Percentiles rank a stretch among this genome's conserved stretches.
Evolutionary conservation across 345 rosid genomes (phyloP).

Genomic region (Litchi chinensis): DNA sequence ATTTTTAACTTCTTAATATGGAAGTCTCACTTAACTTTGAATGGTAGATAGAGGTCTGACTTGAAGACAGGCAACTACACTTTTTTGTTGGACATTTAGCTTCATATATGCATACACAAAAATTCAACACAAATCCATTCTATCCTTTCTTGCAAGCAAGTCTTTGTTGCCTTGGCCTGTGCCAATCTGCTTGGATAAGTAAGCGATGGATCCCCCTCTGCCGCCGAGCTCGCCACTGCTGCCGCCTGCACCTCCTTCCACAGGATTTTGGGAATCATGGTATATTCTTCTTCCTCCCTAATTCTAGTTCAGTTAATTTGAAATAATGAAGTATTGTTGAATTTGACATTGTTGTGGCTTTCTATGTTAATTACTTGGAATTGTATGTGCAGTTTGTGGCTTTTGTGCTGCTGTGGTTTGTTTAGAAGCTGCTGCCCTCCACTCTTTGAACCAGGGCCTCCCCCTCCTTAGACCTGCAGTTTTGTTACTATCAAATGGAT

Average conservation of each 20-base stretch:
- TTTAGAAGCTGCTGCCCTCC: slow-evolving; percentile 60
- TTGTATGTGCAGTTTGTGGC: slow-evolving; percentile 48
- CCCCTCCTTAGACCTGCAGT: slow-evolving; percentile 37
- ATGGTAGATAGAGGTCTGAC: slow-evolving; percentile 36
- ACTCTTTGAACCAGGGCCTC: slow-evolving; percentile 51
- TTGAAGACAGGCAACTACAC: slow-evolving; percentile 21
- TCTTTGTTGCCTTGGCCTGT: background rate
- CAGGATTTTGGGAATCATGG: slow-evolving; percentile 41
- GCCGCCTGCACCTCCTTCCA: slow-evolving; percentile 25
- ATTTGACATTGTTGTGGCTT: background rate
- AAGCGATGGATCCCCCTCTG: slow-evolving; percentile 44
- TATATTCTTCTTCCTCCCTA: background rate
- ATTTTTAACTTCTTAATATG: background rate
- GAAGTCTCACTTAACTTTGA: slow-evolving; percentile 22
- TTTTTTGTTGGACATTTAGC: background rate
- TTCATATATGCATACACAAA: background rate
- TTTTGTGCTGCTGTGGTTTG: slow-evolving; percentile 59
- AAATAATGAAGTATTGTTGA: background rate
- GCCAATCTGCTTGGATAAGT: background rate
- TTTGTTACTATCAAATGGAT: background rate
- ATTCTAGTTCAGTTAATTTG: background rate
- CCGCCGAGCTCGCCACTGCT: slow-evolving; percentile 46
- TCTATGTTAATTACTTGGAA: no score
- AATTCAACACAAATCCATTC: background rate
- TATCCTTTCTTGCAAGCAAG: background rate